Percentiles rank a stretch among this genome's conserved stretches.
Conservation (phyloP, 2,329 filamentous ascomycete species). For the Chaetomium globosum region DNA sequence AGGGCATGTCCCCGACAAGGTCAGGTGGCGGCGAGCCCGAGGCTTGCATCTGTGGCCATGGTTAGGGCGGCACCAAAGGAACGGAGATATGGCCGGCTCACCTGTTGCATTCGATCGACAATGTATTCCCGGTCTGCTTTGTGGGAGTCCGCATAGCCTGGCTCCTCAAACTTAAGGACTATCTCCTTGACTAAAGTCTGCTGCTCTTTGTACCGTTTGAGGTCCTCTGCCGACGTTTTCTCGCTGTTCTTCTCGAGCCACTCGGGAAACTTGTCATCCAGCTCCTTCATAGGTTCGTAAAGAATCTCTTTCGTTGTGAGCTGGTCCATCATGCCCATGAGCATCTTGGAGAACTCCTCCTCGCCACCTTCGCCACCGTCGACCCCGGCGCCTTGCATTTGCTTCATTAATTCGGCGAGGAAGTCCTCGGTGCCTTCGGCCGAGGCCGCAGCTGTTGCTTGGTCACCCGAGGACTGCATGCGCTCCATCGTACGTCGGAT, state of each 20-base stretch:
- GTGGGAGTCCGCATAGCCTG: conserved; percentile 79
- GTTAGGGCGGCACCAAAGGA: neutral
- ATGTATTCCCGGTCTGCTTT: conserved; percentile 84
- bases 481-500: conserved; percentile 94
- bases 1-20: conserved; percentile 85
- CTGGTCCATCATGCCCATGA: conserved; percentile 98
- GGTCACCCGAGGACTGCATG: conserved; percentile 86
- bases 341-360: conserved; percentile 90
- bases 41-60: conserved; percentile 79
- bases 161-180: conserved; percentile 82
- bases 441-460: conserved; percentile 76
- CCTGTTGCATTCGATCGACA: conserved; percentile 97
- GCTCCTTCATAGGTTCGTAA: conserved; percentile 98
- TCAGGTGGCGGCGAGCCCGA: conserved; percentile 88
- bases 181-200: conserved; percentile 80
- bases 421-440: conserved; percentile 74
- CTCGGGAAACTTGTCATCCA: conserved; percentile 85
- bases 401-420: conserved; percentile 87
- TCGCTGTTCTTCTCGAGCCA: conserved; percentile 81
- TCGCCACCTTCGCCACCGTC: conserved; percentile 62
- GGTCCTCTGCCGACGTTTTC: conserved; percentile 68
- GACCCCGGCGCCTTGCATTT: conserved; percentile 63
- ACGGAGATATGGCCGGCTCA: conserved; percentile 46
- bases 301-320: conserved; percentile 97
- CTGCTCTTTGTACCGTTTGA: conserved; percentile 80